Evolutionary conservation across 306 rosid genomes (phyloP).

Genomic region (Cyamopsis tetragonoloba): DNA sequence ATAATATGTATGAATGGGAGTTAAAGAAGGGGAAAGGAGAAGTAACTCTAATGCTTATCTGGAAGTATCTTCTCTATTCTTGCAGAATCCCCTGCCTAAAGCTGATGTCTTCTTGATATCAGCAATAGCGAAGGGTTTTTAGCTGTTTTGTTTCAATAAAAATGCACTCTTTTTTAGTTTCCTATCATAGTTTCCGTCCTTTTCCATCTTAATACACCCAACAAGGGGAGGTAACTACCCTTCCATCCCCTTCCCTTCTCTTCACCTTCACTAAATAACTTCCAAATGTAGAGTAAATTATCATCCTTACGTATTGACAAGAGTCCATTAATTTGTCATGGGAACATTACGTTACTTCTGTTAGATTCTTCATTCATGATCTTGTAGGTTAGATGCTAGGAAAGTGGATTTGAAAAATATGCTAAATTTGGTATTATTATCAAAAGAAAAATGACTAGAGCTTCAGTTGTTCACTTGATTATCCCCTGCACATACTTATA

Average conservation of each 20-base stretch:
- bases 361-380: slow-evolving; percentile 2
- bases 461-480: background rate
- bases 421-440: background rate
- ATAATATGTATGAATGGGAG: background rate
- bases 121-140: background rate
- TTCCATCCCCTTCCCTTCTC: background rate
- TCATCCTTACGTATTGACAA: background rate
- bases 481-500: background rate
- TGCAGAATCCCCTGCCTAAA: background rate
- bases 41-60: background rate
- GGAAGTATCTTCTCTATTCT: background rate
- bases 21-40: background rate
- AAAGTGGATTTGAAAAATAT: background rate
- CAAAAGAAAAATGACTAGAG: background rate
- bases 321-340: background rate
- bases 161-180: background rate
- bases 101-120: background rate
- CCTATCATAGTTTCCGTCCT: background rate
- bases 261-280: background rate
- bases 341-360: background rate
- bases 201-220: background rate
- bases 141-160: slow-evolving; percentile 10
- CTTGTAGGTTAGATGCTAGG: background rate
- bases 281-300: background rate
- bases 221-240: background rate